Conservation (phyloP, 805 yeast species). For the Wickerhamomyces hampshirensis region DNA sequence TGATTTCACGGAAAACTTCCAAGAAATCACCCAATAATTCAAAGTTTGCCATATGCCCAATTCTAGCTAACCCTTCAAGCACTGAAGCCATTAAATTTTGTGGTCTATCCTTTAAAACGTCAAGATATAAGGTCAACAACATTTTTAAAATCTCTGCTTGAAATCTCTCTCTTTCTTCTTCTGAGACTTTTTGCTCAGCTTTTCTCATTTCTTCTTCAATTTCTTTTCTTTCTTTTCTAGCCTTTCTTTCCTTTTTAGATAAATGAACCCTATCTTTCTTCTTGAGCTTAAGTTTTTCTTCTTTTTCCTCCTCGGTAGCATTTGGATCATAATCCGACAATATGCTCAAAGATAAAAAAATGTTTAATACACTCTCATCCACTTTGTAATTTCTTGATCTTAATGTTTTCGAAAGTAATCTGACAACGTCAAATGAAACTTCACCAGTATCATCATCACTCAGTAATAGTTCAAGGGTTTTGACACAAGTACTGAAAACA, state of each 20-base stretch:
- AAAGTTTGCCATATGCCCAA: constrained; percentile 88
- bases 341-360: constrained; percentile 62
- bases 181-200: constrained; percentile 85
- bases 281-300: constrained; percentile 46
- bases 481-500: constrained; percentile 53
- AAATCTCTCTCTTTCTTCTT: constrained; percentile 77
- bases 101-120: constrained; percentile 61
- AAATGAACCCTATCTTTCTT: constrained; percentile 89
- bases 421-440: constrained; percentile 67
- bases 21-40: constrained; percentile 91
- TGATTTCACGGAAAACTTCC: constrained; percentile 81
- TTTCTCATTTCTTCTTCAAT: constrained; percentile 85
- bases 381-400: constrained; percentile 72
- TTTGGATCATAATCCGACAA: constrained; percentile 72
- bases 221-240: constrained; percentile 76
- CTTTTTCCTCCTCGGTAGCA: constrained; percentile 41
- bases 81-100: constrained; percentile 76
- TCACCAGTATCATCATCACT: constrained; percentile 81
- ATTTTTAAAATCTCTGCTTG: constrained; percentile 81
- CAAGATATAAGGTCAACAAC: constrained; percentile 69
- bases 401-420: constrained; percentile 63
- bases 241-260: constrained; percentile 85
- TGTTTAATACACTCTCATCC: constrained; percentile 76
- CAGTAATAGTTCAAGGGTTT: constrained; percentile 64
- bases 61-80: constrained; percentile 84